Conservation (phyloP, 108 stramenopile genomes). For the Nitzschia sp. region DNA sequence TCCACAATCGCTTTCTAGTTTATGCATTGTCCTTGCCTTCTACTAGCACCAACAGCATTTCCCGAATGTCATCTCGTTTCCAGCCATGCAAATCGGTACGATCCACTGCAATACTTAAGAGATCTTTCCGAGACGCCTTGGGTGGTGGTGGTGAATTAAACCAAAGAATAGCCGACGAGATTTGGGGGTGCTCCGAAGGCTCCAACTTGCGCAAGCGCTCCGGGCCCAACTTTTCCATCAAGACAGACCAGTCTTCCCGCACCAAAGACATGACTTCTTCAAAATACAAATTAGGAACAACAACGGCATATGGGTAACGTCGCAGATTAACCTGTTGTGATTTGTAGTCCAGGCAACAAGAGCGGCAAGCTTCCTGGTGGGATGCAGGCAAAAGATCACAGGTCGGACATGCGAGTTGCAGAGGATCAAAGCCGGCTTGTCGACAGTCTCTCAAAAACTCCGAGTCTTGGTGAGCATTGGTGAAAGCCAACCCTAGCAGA, state of each 20-base stretch:
- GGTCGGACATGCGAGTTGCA: slow-evolving; percentile 30
- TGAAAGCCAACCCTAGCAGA: too few species aligned
- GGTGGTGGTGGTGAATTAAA: slow-evolving; percentile 11
- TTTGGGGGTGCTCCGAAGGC: not conserved
- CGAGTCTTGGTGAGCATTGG: too few species aligned
- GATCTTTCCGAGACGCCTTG: not conserved
- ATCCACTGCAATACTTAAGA: slow-evolving; percentile 46
- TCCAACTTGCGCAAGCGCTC: slow-evolving; percentile 9
- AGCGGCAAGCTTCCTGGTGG: slow-evolving; percentile 12
- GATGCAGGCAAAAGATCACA: slow-evolving; percentile 27
- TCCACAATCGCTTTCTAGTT: too few species aligned
- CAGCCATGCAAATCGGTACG: slow-evolving; percentile 48
- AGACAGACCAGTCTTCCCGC: slow-evolving; percentile 41
- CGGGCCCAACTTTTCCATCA: slow-evolving; percentile 48
- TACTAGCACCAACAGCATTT: slow-evolving; percentile 38
- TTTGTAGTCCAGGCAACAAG: slow-evolving; percentile 37
- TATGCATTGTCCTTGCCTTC: slow-evolving; percentile 29
- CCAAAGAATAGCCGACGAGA: slow-evolving; percentile 26
- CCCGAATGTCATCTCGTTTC: slow-evolving; percentile 64
- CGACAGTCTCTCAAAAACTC: slow-evolving; percentile 8
- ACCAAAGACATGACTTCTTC: slow-evolving; percentile 42
- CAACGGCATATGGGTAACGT: slow-evolving; percentile 28
- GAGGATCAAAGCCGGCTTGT: slow-evolving; percentile 34
- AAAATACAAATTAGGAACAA: slow-evolving; percentile 6
- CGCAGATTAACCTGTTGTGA: slow-evolving; percentile 16